These are phyloP conservation scores for Solanum hybrid DNA, from an alignment of 305 asterid genomes.

Conservation along the genomic window DNA sequence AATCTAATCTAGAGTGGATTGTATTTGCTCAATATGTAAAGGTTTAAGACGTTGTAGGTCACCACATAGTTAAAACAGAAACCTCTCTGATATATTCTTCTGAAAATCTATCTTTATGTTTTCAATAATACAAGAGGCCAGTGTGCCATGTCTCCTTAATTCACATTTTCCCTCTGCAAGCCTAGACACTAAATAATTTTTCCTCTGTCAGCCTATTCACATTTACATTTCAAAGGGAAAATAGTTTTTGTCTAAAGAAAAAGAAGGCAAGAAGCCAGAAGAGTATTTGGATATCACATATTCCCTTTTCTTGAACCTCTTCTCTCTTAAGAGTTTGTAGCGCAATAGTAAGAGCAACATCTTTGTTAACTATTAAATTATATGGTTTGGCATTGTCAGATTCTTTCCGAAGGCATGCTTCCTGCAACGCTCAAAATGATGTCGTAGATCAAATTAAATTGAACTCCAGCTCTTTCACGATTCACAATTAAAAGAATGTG, in stretches of 20 bases:
- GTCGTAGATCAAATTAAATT: slow-evolving; percentile 46
- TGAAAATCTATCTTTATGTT: background rate
- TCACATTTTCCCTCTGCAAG: background rate
- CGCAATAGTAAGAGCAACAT: background rate
- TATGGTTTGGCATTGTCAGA: slow-evolving; percentile 47
- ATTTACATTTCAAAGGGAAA: background rate
- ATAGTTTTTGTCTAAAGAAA: background rate
- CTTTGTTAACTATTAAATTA: background rate
- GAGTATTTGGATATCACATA: background rate
- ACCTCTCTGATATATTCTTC: background rate
- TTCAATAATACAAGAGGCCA: background rate
- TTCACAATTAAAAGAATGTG: no score
- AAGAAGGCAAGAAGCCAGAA: background rate
- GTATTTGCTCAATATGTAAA: background rate
- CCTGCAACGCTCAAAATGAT: slow-evolving; percentile 84
- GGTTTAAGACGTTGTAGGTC: background rate
- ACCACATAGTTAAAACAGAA: background rate
- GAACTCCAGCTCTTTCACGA: no score
- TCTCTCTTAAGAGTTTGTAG: background rate
- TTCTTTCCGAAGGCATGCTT: slow-evolving; percentile 66
- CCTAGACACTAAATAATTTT: background rate
- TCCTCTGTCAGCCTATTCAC: background rate
- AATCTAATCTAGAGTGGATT: background rate
- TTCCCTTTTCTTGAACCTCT: background rate
- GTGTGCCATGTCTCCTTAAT: background rate